Evolutionary conservation across 257 asterid genomes (phyloP).

Genomic region (Nicotiana tomentosiformis): DNA sequence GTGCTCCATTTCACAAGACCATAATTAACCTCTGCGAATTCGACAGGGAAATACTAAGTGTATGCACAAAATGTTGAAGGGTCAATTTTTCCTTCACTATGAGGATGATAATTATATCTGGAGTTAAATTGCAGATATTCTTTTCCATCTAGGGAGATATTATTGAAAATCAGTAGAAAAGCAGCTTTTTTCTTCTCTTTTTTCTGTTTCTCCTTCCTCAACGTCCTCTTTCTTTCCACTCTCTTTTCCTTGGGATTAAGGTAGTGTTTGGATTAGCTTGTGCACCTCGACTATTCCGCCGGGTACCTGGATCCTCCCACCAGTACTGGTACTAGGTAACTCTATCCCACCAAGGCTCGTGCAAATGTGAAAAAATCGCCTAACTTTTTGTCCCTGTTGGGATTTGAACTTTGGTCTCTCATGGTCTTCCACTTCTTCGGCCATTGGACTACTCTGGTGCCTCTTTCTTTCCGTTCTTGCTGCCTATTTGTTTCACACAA

Average conservation of each 20-base stretch:
- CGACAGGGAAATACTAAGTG: neutral
- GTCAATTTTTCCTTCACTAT: neutral
- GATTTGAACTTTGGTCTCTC: neutral
- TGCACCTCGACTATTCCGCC: neutral
- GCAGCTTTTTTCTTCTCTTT: neutral
- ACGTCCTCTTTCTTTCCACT: neutral
- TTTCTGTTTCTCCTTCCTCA: neutral
- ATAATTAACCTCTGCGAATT: neutral
- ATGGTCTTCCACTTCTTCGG: neutral
- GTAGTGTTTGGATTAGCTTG: neutral
- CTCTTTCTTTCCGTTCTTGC: neutral
- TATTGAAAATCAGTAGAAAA: neutral
- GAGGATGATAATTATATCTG: neutral
- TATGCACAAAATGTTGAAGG: neutral
- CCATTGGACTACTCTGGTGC: neutral
- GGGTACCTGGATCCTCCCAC: neutral
- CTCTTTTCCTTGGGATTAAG: neutral
- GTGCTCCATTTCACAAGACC: neutral
- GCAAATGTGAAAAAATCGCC: neutral
- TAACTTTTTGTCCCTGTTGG: neutral
- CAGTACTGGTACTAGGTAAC: neutral
- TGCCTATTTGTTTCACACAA: neutral
- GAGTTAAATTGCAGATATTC: neutral
- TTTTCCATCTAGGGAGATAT: neutral
- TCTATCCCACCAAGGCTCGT: neutral